Evolutionary conservation across 371 early-diverging fungal species (phyloP).

Genomic region (Mucor racemosus): DNA sequence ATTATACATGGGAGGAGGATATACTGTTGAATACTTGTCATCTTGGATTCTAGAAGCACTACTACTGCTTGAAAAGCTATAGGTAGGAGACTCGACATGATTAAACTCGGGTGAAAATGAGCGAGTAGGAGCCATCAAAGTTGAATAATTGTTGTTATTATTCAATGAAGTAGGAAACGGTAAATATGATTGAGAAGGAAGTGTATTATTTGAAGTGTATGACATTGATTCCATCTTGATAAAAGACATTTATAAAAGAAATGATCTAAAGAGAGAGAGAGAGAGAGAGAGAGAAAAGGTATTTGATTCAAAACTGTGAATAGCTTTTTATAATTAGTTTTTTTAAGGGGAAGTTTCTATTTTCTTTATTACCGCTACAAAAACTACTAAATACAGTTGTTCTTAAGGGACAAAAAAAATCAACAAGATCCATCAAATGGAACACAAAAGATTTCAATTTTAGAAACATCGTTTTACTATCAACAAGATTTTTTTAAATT

Average conservation of each 20-base stretch:
- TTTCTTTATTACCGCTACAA: conserved; percentile 1
- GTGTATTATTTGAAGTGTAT: not conserved
- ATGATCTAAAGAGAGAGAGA: not conserved
- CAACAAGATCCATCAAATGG: conserved; percentile 1
- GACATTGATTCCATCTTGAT: conserved; percentile 10
- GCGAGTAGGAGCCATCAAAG: conserved; percentile 7
- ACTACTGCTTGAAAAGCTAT: conserved; percentile 22
- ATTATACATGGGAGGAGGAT: not conserved
- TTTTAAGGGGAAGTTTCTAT: not conserved
- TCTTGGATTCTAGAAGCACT: not conserved
- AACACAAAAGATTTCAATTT: conserved; percentile 5
- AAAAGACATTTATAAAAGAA: not conserved
- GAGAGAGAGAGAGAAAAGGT: not conserved
- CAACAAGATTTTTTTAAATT: not conserved
- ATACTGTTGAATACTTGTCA: not conserved
- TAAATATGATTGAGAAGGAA: not conserved
- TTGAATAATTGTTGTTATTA: not conserved
- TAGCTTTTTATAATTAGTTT: conserved; percentile 4
- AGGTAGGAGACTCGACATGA: conserved; percentile 23
- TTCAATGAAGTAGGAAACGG: not conserved
- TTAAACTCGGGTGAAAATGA: conserved; percentile 13
- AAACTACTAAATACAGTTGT: not conserved
- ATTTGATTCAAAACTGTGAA: not conserved
- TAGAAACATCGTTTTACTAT: not conserved
- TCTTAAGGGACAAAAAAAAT: conserved; percentile 3